These are phyloP conservation scores for Tricholoma sp. DNA, from an alignment of 768 basidiomycete genomes.

Conservation along the genomic window DNA sequence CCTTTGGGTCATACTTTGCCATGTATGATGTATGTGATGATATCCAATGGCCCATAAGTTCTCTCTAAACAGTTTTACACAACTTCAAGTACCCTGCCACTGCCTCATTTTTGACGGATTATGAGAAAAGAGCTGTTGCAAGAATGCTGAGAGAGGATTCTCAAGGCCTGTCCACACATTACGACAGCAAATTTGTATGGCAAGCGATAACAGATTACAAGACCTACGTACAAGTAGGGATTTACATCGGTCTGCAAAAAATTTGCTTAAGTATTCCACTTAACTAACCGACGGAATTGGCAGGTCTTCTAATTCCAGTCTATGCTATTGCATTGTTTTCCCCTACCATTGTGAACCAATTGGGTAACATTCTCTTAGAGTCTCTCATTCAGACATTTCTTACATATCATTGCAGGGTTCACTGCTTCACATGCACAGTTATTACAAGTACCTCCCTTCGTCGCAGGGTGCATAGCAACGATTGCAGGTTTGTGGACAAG, in stretches of 20 bases:
- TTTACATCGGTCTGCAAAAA: conserved; percentile 33
- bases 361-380: conserved; percentile 18
- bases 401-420: conserved; percentile 25
- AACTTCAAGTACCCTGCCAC: conserved; percentile 60
- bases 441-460: conserved; percentile 47
- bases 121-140: conserved; percentile 35
- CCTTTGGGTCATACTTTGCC: conserved; percentile 40
- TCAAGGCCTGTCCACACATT: conserved; percentile 41
- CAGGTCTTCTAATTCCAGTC: conserved; percentile 37
- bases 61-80: background rate
- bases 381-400: background rate
- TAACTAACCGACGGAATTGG: background rate
- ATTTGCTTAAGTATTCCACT: background rate
- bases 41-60: background rate
- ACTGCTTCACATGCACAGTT: conserved; percentile 45
- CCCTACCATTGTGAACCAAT: conserved; percentile 44
- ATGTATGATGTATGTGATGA: conserved; percentile 45
- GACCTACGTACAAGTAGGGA: conserved; percentile 33
- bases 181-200: conserved; percentile 38
- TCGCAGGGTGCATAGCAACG: conserved; percentile 39
- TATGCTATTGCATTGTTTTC: conserved; percentile 43
- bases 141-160: conserved; percentile 40
- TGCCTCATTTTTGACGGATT: conserved; percentile 45
- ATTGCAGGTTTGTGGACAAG: conserved; percentile 21
- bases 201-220: conserved; percentile 46